These are phyloP conservation scores for Candida ulmi DNA, from an alignment of 805 yeast genomes.

Conservation along the genomic window DNA sequence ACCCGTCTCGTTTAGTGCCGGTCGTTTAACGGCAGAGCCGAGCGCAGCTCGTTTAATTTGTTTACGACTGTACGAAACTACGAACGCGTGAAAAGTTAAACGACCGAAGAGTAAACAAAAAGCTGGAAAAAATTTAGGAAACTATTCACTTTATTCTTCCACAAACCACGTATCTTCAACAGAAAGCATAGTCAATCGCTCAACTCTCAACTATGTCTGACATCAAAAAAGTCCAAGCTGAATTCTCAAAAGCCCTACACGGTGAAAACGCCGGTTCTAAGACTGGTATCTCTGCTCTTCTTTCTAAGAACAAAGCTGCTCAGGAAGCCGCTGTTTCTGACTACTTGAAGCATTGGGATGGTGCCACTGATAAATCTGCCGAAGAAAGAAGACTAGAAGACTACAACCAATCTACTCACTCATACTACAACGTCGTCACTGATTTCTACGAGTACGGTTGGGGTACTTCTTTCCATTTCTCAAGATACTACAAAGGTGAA, in stretches of 20 bases:
- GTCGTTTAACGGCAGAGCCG: no score
- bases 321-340: slow-evolving; percentile 81
- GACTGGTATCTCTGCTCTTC: slow-evolving; percentile 71
- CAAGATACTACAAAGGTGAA: slow-evolving; percentile 90
- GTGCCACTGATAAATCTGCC: slow-evolving; percentile 69
- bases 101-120: background rate
- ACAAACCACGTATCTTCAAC: background rate
- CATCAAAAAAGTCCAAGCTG: slow-evolving; percentile 35
- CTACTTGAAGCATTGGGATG: slow-evolving; percentile 97
- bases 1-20: no score
- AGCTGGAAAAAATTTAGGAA: background rate
- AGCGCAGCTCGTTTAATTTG: no score
- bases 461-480: slow-evolving; percentile 98
- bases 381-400: slow-evolving; percentile 71
- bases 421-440: slow-evolving; percentile 93
- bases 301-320: slow-evolving; percentile 73
- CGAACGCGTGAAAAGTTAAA: no score
- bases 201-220: slow-evolving; percentile 14
- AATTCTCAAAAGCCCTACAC: slow-evolving; percentile 82
- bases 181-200: background rate
- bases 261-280: slow-evolving; percentile 63
- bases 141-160: background rate
- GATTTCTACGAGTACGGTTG: slow-evolving; percentile 99
- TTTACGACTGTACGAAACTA: no score
- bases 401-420: slow-evolving; percentile 87